A percentile compares a stretch with the other conserved stretches of the same genome.
phyloP scores from a whole-genome alignment of 2,329 filamentous ascomycete species.

The Colletotrichum graminicola region DNA sequence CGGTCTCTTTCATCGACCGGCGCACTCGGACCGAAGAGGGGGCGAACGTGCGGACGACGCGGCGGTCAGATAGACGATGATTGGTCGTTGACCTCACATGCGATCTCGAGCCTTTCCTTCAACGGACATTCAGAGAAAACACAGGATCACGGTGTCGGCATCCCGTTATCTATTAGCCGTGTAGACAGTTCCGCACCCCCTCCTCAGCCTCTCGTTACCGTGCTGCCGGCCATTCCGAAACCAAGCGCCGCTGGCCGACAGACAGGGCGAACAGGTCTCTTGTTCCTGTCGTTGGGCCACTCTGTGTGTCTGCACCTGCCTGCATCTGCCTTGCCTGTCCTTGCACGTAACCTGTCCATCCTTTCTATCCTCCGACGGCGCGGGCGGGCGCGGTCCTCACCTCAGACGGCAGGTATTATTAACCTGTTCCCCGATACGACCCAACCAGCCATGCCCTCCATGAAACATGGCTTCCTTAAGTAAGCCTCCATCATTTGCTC shows the following conservation, averaged over 20 bases:
- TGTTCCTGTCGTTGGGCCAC: conserved; percentile 1
- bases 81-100: conserved; percentile 32
- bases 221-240: conserved; percentile 36
- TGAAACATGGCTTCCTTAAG: conserved; percentile 42
- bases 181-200: conserved; percentile 19
- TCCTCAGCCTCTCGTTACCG: conserved; percentile 5
- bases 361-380: conserved; percentile 13
- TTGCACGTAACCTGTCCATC: conserved; percentile 14
- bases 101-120: conserved; percentile 30
- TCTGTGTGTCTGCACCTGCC: conserved; percentile 6
- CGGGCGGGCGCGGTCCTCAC: conserved; percentile 17
- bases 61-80: conserved; percentile 23
- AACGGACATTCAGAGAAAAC: conserved; percentile 6
- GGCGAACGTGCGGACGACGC: conserved; percentile 24
- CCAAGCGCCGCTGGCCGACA: conserved; percentile 30
- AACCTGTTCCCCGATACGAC: conserved; percentile 23
- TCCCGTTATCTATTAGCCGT: conserved; percentile 31
- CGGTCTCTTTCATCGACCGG: conserved; percentile 16
- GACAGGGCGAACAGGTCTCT: conserved; percentile 4
- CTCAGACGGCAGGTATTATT: conserved; percentile 32
- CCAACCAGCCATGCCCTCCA: conserved; percentile 29
- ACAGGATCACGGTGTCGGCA: conserved; percentile 14
- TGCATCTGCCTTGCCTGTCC: conserved; percentile 30
- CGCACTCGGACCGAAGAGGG: conserved; percentile 21
- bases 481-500: conserved; percentile 26